phyloP scores from a whole-genome alignment of 345 rosid genomes.

The Populus euphratica region DNA sequence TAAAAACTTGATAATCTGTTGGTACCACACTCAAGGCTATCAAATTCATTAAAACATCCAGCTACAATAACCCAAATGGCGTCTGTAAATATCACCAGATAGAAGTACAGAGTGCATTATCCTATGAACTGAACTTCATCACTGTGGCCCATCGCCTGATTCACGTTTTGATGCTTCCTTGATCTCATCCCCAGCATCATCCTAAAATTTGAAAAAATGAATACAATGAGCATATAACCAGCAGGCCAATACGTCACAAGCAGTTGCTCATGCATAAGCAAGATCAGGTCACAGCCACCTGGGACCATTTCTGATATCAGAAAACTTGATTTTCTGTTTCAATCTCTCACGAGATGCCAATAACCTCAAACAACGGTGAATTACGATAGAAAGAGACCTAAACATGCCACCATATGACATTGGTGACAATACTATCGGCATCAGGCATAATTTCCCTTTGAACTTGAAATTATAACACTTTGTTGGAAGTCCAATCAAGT shows the following conservation, averaged over 20 bases:
- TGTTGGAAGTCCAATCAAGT: neutral
- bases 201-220: constrained; percentile 34
- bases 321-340: neutral
- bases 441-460: neutral
- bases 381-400: neutral
- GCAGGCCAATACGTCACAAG: neutral
- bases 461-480: neutral
- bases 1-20: constrained; percentile 21
- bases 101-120: constrained; percentile 27
- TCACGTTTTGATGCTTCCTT: constrained; percentile 78
- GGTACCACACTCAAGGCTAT: constrained; percentile 20
- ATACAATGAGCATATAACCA: neutral
- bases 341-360: neutral
- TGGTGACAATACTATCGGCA: neutral
- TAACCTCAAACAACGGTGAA: neutral
- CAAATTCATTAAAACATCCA: constrained; percentile 30
- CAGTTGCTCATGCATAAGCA: neutral
- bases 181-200: constrained; percentile 84
- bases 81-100: constrained; percentile 31
- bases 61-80: constrained; percentile 32
- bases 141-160: constrained; percentile 51
- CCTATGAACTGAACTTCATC: constrained; percentile 29
- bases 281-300: neutral
- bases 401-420: neutral
- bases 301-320: neutral